phyloP scores from a whole-genome alignment of 2,329 filamentous ascomycete genomes.

The Ophiocordyceps robertsii region DNA sequence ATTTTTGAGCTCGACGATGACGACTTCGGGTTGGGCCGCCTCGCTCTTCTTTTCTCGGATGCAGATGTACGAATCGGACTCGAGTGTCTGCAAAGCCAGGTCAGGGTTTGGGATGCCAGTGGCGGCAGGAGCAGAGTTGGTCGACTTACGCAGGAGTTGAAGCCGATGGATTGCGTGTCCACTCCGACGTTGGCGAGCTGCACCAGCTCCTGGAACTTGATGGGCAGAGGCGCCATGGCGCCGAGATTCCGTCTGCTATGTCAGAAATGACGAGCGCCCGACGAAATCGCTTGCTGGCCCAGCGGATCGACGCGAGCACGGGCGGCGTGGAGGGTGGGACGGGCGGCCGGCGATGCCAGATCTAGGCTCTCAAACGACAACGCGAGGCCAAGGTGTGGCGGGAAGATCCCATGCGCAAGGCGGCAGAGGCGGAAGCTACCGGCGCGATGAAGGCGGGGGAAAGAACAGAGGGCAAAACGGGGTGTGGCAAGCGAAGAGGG shows the following conservation, averaged over 20 bases:
- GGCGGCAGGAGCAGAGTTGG: background rate
- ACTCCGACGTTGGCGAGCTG: conserved; percentile 42
- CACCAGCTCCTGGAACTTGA: conserved; percentile 86
- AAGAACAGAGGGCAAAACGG: conserved; percentile 5
- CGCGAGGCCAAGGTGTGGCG: conserved; percentile 9
- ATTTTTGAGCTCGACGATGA: conserved; percentile 97
- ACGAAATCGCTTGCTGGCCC: background rate
- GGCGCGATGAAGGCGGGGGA: conserved; percentile 6
- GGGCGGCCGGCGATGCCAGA: background rate
- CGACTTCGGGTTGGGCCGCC: conserved; percentile 75
- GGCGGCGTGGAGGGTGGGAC: conserved; percentile 3
- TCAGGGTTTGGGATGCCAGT: background rate
- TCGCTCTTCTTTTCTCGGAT: conserved; percentile 88
- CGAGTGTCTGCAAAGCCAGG: conserved; percentile 57
- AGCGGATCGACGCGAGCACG: conserved; percentile 7
- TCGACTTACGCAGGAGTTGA: conserved; percentile 61
- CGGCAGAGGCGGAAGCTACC: conserved; percentile 11
- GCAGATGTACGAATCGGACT: conserved; percentile 94
- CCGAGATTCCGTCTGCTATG: conserved; percentile 12
- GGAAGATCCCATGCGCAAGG: conserved; percentile 25
- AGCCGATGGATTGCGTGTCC: conserved; percentile 48
- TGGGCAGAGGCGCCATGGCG: conserved; percentile 60
- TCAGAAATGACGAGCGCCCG: conserved; percentile 10
- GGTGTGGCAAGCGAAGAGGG: conserved; percentile 2
- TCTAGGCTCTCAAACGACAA: conserved; percentile 5